A percentile compares a stretch with the other conserved stretches of the same genome.
Evolutionary conservation across 306 rosid genomes (phyloP).

Genomic region (Quercus suber): DNA sequence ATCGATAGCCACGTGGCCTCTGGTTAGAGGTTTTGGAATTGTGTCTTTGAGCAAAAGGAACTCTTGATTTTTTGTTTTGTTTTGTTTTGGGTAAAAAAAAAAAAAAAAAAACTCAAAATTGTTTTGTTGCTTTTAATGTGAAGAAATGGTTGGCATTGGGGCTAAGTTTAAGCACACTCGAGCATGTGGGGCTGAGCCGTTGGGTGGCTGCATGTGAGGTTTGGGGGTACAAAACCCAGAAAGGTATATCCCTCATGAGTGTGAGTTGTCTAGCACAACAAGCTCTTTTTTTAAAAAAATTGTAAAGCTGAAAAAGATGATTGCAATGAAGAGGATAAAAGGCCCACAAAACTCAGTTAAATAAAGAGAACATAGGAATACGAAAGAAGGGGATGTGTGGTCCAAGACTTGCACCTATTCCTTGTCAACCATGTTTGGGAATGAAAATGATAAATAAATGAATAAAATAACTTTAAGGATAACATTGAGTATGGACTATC

Average conservation of each 20-base stretch:
- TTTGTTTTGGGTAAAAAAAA: no score
- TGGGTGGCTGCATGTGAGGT: slow-evolving; percentile 39
- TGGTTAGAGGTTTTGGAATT: no score
- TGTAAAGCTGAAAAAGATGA: neutral
- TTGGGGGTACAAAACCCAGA: neutral
- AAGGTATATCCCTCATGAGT: slow-evolving; percentile 29
- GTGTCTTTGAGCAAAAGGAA: no score
- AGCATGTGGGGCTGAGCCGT: neutral
- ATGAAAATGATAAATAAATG: neutral
- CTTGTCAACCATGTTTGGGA: neutral
- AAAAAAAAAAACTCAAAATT: neutral
- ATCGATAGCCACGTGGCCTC: no score
- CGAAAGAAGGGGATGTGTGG: neutral
- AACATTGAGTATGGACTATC: no score
- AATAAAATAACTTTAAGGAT: neutral
- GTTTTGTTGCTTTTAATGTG: neutral
- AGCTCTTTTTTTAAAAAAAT: neutral
- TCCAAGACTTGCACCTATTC: neutral
- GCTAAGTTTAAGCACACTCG: neutral
- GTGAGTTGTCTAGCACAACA: slow-evolving; percentile 44
- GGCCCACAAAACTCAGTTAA: slow-evolving; percentile 21
- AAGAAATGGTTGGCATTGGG: neutral
- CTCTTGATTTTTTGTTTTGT: no score
- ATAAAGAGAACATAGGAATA: slow-evolving; percentile 5
- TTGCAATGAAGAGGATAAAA: neutral